Percentiles rank a stretch among this genome's conserved stretches.
phyloP scores from a whole-genome alignment of 2,329 filamentous ascomycete genomes.

The Hymenoscyphus fructigenus region DNA sequence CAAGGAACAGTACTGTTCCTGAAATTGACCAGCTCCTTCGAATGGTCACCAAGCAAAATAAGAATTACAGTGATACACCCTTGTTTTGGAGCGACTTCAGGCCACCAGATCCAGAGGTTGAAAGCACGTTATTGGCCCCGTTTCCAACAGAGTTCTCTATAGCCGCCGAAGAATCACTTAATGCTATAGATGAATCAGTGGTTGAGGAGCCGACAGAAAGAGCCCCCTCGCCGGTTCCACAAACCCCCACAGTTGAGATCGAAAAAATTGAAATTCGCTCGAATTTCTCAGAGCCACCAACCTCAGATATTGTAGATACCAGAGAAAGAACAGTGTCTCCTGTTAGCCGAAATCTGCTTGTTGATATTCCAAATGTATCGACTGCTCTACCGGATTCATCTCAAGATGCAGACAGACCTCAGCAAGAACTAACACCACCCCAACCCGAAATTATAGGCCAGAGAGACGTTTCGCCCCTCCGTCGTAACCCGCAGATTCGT shows the following conservation, averaged over 20 bases:
- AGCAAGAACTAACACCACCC: neutral
- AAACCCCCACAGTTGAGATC: neutral
- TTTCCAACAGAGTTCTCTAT: neutral
- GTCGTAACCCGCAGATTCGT: constrained; percentile 5
- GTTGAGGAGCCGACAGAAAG: neutral
- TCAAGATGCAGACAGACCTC: neutral
- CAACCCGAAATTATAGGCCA: neutral
- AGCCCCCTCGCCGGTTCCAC: neutral
- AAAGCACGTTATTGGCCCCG: constrained; percentile 2
- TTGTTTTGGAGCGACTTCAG: constrained; percentile 18
- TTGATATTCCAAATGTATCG: neutral
- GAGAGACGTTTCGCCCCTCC: neutral
- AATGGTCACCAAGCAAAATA: constrained; percentile 13
- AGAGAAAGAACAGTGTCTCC: constrained; percentile 11
- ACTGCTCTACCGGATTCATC: neutral
- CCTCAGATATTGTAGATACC: neutral
- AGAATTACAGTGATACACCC: constrained; percentile 12
- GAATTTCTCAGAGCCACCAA: neutral
- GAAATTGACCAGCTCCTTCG: constrained; percentile 18
- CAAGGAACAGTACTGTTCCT: constrained; percentile 15
- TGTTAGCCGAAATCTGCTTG: constrained; percentile 3
- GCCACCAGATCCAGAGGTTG: constrained; percentile 10
- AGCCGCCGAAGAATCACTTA: neutral
- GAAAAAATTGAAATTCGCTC: neutral
- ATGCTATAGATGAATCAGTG: neutral